Evolutionary conservation across 345 rosid species (phyloP), one percentile per base, ranked within the genome.

Genomic region (Camelina sativa): DNA sequence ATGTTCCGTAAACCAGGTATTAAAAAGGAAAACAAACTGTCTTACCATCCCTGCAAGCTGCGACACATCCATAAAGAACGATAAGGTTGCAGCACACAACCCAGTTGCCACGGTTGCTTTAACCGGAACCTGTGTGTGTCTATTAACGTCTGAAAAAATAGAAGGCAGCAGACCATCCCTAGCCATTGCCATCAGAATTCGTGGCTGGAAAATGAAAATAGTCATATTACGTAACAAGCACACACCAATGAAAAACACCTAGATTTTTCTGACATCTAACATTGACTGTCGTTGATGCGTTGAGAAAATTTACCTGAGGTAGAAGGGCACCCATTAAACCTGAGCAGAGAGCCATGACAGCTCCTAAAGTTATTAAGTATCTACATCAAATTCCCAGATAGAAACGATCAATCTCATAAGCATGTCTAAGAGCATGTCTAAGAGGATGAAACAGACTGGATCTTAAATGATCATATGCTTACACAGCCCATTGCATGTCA

Each of bases 401-500:
- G 62, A 17, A 68, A 16, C 57, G 3, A 57, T 25, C 52, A 62
- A 20, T 50, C 51, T 34, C 38, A 38, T 4, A 50, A 30, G 7
- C 16, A 11, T 65, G 11, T 59, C 13, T 20, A 72, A 28, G 37
- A 30, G 7, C 16, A 11, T 65, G 11, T 59, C 13, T 20, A 72
- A 28, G 37, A 48, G 2, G 13, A 63, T 15, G 35, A 56, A 63
- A 46, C 46, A 55, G 44, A 38, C 1, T 11, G 47, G n/a, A 44
- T 62, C 25, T 11, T 28, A 19, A 48, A 41, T 57, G 7, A 25
- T 37, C 62, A 65, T 50, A 79, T 40, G 82, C 99, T 85, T 85
- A 95, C 99, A 91, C 93, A 8, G 97, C 97, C 99, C 99, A 95
- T 38, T 88, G 91, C 99, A 95, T 92, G 75, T 90, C 97, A 76